Conservation (phyloP, 495 filamentous ascomycete species). For the Hamigera avellanea region DNA sequence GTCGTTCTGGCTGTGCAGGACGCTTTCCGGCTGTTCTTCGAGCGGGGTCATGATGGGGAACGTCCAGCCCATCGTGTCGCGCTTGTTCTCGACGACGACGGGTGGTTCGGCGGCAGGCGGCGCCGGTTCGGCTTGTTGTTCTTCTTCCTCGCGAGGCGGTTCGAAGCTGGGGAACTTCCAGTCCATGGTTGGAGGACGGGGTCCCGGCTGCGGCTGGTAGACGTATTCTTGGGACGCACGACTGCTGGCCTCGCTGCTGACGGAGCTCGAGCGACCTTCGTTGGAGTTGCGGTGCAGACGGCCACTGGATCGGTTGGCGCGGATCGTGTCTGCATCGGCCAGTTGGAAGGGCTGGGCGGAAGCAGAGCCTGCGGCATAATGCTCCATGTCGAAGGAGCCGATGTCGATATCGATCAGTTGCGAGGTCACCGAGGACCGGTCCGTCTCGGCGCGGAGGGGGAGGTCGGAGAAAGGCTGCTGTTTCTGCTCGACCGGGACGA, state of each 20-base stretch:
- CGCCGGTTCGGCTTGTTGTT: constrained; percentile 1
- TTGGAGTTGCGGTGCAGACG: constrained; percentile 24
- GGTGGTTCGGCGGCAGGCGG: constrained; percentile 2
- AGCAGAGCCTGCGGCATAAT: constrained; percentile 35
- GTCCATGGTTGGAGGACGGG: constrained; percentile 37
- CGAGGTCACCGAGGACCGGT: constrained; percentile 35
- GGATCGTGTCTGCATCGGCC: constrained; percentile 38
- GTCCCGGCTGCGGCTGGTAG: constrained; percentile 23
- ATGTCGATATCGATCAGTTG: constrained; percentile 39
- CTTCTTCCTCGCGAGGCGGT: constrained; percentile 13
- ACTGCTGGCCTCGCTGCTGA: constrained; percentile 16
- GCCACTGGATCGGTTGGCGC: constrained; percentile 34
- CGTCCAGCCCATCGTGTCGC: constrained; percentile 35
- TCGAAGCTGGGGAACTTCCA: constrained; percentile 36
- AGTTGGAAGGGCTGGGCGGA: constrained; percentile 35
- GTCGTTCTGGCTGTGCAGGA: constrained; percentile 16
- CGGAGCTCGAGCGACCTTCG: constrained; percentile 23
- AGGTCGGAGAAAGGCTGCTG: constrained; percentile 29
- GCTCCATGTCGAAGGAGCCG: constrained; percentile 34
- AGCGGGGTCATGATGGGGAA: constrained; percentile 29
- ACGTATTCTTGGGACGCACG: constrained; percentile 14
- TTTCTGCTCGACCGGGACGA: constrained; percentile 26
- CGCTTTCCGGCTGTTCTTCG: constrained; percentile 5
- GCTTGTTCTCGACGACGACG: constrained; percentile 17
- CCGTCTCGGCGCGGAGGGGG: constrained; percentile 36